Conservation (phyloP, 2,329 filamentous ascomycete genomes). For the Dothistroma pini region DNA sequence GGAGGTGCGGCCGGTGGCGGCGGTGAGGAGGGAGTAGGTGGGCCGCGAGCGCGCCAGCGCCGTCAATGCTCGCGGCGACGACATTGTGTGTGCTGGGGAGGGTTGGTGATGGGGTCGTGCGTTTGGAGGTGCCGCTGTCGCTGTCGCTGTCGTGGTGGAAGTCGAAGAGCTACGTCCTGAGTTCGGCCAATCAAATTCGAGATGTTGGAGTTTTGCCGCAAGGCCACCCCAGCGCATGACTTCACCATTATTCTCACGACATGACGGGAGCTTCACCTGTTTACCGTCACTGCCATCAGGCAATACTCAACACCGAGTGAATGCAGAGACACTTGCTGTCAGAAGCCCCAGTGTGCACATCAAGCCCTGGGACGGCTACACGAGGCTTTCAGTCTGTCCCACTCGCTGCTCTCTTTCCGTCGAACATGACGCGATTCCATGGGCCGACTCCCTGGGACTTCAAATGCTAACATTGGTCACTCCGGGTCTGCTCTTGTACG, state of each 20-base stretch:
- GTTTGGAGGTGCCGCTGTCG: background rate
- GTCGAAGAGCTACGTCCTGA: background rate
- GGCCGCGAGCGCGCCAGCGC: constrained; percentile 47
- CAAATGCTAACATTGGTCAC: too few relatives aligned
- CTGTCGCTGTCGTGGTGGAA: background rate
- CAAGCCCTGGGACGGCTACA: too few relatives aligned
- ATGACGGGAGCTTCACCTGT: background rate
- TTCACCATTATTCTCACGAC: background rate
- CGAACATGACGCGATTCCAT: too few relatives aligned
- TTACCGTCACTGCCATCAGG: background rate
- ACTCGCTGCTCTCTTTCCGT: too few relatives aligned
- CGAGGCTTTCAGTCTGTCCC: too few relatives aligned
- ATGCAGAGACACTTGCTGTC: too few relatives aligned
- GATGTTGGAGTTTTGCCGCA: background rate
- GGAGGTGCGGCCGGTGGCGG: constrained; percentile 36
- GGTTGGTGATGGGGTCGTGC: constrained; percentile 20
- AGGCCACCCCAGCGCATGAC: too few relatives aligned
- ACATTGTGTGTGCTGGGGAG: constrained; percentile 39
- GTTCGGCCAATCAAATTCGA: background rate
- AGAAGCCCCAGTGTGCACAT: too few relatives aligned
- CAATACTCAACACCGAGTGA: background rate
- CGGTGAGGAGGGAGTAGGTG: constrained; percentile 37
- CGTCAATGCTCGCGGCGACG: constrained; percentile 46
- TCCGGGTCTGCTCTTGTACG: too few relatives aligned
- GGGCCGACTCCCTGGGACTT: too few relatives aligned